These are phyloP conservation scores for Suhomyces kunorum DNA, from an alignment of 1,139 yeast species.

Conservation along the genomic window DNA sequence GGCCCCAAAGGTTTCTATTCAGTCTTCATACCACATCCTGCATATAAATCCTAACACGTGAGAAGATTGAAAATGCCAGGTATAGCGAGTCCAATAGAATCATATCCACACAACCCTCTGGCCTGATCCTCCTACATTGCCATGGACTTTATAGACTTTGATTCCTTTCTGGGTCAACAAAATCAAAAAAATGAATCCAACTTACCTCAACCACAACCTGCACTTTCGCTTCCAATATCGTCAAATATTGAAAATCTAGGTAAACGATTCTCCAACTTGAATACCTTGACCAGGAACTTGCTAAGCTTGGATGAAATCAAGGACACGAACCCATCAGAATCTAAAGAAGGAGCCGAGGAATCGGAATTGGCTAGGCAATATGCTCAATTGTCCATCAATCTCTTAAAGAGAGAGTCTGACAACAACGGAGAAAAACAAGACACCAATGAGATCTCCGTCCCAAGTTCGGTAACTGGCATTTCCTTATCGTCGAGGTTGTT, in stretches of 20 bases:
- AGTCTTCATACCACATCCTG: neutral
- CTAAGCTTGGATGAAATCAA: conserved; percentile 22
- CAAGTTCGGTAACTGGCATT: conserved; percentile 8
- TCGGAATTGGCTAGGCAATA: conserved; percentile 22
- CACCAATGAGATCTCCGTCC: neutral
- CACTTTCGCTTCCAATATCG: conserved; percentile 45
- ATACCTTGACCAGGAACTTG: conserved; percentile 33
- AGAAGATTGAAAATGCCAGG: conserved; percentile 1
- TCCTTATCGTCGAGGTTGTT: conserved; percentile 50
- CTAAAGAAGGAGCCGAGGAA: conserved; percentile 4
- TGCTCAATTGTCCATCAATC: conserved; percentile 17
- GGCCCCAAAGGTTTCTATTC: too few species aligned
- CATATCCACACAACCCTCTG: neutral
- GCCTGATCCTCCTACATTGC: neutral
- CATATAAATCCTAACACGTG: neutral
- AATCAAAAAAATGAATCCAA: conserved; percentile 15
- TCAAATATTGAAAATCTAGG: conserved; percentile 44
- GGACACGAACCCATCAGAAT: conserved; percentile 1
- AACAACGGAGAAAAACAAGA: neutral
- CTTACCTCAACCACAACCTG: conserved; percentile 48
- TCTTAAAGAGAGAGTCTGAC: conserved; percentile 13
- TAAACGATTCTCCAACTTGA: conserved; percentile 37
- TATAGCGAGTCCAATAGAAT: neutral
- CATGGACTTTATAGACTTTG: conserved; percentile 51
- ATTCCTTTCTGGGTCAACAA: conserved; percentile 28